Base-by-base conservation (phyloP, 1,284 basidiomycete genomes). In the Neonothopanus nambi region DNA sequence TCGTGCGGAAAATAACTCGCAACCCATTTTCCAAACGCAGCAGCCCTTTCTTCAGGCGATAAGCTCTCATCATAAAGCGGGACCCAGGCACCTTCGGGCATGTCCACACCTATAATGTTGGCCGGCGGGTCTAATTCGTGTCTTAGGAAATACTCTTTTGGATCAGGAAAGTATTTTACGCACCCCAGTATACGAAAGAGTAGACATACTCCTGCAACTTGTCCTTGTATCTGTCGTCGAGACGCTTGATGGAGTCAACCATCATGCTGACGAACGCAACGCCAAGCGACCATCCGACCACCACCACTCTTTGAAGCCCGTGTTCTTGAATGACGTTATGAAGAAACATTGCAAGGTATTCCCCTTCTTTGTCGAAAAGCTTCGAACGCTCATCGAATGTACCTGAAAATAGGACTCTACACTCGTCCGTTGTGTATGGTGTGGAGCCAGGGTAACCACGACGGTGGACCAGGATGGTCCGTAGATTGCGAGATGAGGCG, bases 1-100 rank as follows among this genome's bases (percentile, higher is more conserved):
- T 52, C 54, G 33, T 65, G 62, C 5, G 26, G 18, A 38, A 52
- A 66, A 37, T 61, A 64, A 37, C 48, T 51, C 12, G 54, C 11
- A n/a, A 58, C 47, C 61, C 62, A 64, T 52, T 41, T 54, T 1
- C 36, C 57, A 40, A 66, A 66, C 6, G 48, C 57, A 3, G 43
- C 21, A 8, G 46, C 54, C 7, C 59, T 59, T 17, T 24, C 52
- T 20, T 56, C 57, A 5, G 56, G 38, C 13, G 55, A 13, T 5
- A 60, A 28, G 2, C 47, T 5, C 17, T 13, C 17, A 37, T 51
- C 49, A 11, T 11, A 21, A 12, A 61, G 55, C 3, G 62, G 64
- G 15, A 52, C 11, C 26, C 60, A 63, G 1, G 33, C 13, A 5
- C 48, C 38, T 28, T 51, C 49, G 5, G 55, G 59, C n/a, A 11